Base-by-base conservation (phyloP, 73 alveolate genomes). In the Paramecium sexaurelia region DNA sequence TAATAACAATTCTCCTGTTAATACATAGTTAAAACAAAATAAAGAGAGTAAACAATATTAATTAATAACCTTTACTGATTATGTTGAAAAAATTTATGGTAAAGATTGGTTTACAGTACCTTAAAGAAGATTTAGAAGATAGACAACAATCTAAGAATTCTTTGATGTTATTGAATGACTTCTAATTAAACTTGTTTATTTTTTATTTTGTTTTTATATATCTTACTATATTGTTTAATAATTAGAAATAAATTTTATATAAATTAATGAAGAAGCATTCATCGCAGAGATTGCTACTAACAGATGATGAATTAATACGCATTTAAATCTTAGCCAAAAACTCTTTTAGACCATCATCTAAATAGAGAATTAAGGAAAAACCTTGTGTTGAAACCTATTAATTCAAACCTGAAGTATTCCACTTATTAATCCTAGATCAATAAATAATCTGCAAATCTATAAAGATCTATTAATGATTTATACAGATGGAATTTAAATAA, bases 31-130 rank as follows among this genome's bases (percentile, higher is more conserved):
- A 61, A 26, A 61, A 29, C 11, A 26, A 26, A 10, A 61, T 29
- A 29, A 61, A 61, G 83, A 61, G 43, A 71, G 10, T 13, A 71
- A 71, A 13, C 6, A 33, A 71, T 33, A 71, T 71, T 33, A 71
- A 37, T 71, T 71, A 71, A 36, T 71, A 11, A 37, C 57, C 0
- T 71, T 71, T 19, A 35, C 86, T 35, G 86, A 71, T 71, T 71
- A 71, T 71, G 86, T 71, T 33, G 86, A 71, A 71, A 37, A 32
- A 7, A 35, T 71, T 35, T 71, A 71, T 71, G 86, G 86, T 15
- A 35, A 32, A 71, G 86, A 71, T 71, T 71, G 86, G 86, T 71
- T 71, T 71, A 40, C 32, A 71, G 33, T 20, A 71, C 55, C 83
- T 11, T 61, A 61, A 24, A 7, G 83, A 61, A 61, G 83, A 32